phyloP scores from a whole-genome alignment of 2,329 filamentous ascomycete genomes.

The Verticillium nonalfalfae region DNA sequence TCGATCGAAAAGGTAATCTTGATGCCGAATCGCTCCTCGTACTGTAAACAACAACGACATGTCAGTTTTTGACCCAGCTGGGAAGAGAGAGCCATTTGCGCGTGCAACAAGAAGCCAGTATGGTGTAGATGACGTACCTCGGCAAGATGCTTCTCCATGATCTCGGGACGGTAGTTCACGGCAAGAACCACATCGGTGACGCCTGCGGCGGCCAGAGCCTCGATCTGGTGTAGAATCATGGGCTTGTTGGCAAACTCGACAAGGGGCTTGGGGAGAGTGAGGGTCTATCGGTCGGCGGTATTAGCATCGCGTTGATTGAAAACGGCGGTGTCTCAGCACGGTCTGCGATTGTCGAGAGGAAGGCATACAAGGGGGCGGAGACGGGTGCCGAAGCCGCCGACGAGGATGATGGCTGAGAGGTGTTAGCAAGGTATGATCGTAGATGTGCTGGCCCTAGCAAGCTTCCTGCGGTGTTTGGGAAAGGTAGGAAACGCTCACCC shows the following conservation, averaged over 20 bases:
- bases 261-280: constrained; percentile 93
- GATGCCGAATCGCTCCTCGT: constrained; percentile 87
- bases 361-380: constrained; percentile 78
- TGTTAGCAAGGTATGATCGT: constrained; percentile 3
- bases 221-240: constrained; percentile 98
- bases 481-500: background rate
- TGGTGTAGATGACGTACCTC: constrained; percentile 50
- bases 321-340: background rate
- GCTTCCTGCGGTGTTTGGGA: background rate
- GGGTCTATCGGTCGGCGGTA: constrained; percentile 52
- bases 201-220: constrained; percentile 85
- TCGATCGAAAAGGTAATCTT: constrained; percentile 97
- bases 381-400: constrained; percentile 97
- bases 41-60: constrained; percentile 39
- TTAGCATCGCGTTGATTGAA: constrained; percentile 3
- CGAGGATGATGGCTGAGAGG: constrained; percentile 85
- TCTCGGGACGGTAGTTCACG: constrained; percentile 97
- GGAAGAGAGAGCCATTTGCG: too few species aligned
- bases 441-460: background rate
- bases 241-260: constrained; percentile 99
- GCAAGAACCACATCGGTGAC: constrained; percentile 97
- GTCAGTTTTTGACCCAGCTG: constrained; percentile 6
- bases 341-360: background rate
- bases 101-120: too few species aligned
- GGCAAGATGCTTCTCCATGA: constrained; percentile 91